Conservation (phyloP, 345 rosid species). For the Atalantia buxifolia region DNA sequence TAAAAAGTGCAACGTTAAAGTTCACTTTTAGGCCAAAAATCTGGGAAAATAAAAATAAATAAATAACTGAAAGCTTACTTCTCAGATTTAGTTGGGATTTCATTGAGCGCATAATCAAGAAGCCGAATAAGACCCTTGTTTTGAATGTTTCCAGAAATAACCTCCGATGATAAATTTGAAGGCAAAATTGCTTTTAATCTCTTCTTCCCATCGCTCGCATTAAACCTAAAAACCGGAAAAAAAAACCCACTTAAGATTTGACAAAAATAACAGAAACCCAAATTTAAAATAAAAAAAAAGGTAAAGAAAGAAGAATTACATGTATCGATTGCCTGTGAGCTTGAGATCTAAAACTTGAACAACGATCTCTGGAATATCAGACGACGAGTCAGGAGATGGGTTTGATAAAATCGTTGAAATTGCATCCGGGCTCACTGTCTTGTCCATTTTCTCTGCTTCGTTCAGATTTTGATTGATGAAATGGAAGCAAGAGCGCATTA, state of each 20-base stretch:
- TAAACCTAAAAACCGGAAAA: conserved; percentile 42
- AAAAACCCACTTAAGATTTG: neutral
- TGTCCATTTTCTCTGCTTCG: conserved; percentile 30
- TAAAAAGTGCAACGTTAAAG: neutral
- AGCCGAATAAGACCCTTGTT: conserved; percentile 68
- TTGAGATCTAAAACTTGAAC: conserved; percentile 84
- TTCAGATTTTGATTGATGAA: neutral
- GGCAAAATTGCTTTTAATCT: conserved; percentile 64
- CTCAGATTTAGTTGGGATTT: conserved; percentile 77
- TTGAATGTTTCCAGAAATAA: conserved; percentile 66
- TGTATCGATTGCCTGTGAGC: conserved; percentile 72
- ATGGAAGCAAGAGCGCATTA: too few species aligned
- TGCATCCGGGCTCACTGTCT: conserved; percentile 56
- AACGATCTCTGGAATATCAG: conserved; percentile 49
- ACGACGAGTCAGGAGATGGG: conserved; percentile 64
- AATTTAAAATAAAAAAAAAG: neutral
- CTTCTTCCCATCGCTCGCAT: conserved; percentile 73
- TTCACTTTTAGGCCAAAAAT: neutral
- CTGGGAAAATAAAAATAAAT: neutral
- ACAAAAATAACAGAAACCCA: neutral
- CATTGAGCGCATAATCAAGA: conserved; percentile 72
- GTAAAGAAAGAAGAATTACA: conserved; percentile 28
- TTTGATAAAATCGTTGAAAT: conserved; percentile 48
- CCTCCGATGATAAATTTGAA: conserved; percentile 55
- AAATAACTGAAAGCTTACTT: conserved; percentile 34